Conservation (phyloP, 2,329 filamentous ascomycete genomes). For the Calonectria hawksworthii region DNA sequence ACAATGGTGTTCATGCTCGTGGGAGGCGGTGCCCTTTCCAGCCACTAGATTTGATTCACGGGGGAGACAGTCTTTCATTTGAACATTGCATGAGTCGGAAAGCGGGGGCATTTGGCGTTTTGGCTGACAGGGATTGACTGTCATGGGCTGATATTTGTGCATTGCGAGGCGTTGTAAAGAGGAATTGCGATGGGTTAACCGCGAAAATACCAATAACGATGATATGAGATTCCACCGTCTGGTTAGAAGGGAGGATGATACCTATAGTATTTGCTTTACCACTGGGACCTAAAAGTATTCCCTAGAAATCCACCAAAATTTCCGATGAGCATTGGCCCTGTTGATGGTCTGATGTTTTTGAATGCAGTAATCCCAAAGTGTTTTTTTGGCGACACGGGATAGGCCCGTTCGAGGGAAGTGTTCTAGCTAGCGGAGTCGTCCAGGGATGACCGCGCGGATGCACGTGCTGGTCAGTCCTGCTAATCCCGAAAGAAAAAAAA, state of each 20-base stretch:
- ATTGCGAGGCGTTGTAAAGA: conserved; percentile 19
- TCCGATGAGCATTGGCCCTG: background rate
- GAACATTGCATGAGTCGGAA: conserved; percentile 27
- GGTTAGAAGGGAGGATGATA: conserved; percentile 14
- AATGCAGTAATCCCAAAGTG: background rate
- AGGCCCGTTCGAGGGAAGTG: conserved; percentile 6
- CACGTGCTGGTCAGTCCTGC: conserved; percentile 42
- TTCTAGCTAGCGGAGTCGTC: background rate
- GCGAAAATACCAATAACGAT: conserved; percentile 25
- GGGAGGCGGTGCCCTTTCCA: conserved; percentile 35
- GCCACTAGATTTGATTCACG: conserved; percentile 24
- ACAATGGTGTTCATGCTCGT: conserved; percentile 43
- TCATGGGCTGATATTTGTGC: conserved; percentile 26
- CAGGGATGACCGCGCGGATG: conserved; percentile 21
- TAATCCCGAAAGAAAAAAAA: conserved; percentile 51
- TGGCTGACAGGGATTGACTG: conserved; percentile 18
- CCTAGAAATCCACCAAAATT: background rate
- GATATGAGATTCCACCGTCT: conserved; percentile 19
- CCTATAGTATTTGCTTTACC: conserved; percentile 7
- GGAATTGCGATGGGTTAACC: background rate
- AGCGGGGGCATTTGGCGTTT: conserved; percentile 36
- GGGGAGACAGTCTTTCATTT: conserved; percentile 20
- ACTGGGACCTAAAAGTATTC: background rate
- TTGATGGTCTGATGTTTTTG: background rate
- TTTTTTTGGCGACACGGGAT: conserved; percentile 5